These are phyloP conservation scores for Trichaptum fuscoviolaceum DNA, from an alignment of 768 basidiomycete genomes.

Conservation along the genomic window DNA sequence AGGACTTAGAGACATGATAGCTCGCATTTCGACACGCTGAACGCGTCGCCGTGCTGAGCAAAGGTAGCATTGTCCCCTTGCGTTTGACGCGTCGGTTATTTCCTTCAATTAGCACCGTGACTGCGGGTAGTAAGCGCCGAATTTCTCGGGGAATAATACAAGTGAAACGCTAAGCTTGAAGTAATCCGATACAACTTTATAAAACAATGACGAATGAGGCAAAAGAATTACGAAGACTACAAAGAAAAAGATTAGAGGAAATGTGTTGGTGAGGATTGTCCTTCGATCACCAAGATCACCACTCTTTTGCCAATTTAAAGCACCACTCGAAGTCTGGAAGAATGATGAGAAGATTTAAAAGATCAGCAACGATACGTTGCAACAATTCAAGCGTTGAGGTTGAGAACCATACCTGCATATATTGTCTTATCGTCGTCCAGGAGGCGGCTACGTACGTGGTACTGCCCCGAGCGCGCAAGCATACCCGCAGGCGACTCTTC, in stretches of 20 bases:
- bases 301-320: constrained; percentile 92
- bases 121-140: too few species aligned
- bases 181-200: neutral
- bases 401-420: constrained; percentile 58
- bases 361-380: neutral
- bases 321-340: constrained; percentile 74
- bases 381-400: neutral
- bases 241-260: neutral
- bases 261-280: neutral
- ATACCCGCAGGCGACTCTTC: constrained; percentile 69
- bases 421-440: constrained; percentile 81
- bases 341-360: constrained; percentile 9
- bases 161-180: neutral
- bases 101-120: too few species aligned
- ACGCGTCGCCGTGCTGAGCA: neutral
- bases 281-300: constrained; percentile 39
- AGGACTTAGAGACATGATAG: neutral
- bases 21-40: neutral
- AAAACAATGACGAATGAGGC: neutral
- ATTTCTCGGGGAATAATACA: neutral
- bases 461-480: constrained; percentile 77
- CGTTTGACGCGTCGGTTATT: neutral
- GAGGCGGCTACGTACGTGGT: constrained; percentile 75
- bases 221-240: neutral
- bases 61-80: neutral